phyloP scores from a whole-genome alignment of 768 basidiomycete species.

The Pulveroboletus ravenelii region DNA sequence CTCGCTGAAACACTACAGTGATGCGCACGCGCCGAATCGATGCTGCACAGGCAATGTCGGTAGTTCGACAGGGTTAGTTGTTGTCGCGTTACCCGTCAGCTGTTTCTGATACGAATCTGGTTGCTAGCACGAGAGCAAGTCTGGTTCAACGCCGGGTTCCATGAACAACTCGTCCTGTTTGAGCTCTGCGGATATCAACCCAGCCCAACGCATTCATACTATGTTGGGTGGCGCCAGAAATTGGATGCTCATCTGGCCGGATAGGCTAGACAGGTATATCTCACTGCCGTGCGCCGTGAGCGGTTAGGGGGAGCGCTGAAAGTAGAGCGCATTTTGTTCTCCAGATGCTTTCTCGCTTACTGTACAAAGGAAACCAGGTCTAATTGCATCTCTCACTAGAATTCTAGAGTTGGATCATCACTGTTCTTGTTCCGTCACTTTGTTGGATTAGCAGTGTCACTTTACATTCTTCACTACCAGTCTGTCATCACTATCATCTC shows the following conservation, averaged over 20 bases:
- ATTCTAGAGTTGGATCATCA: conserved; percentile 1
- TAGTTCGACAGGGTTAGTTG: conserved; percentile 52
- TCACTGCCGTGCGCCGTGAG: neutral
- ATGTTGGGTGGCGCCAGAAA: conserved; percentile 57
- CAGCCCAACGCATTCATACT: conserved; percentile 55
- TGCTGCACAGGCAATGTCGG: conserved; percentile 54
- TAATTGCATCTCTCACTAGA: conserved; percentile 18
- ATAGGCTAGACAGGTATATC: conserved; percentile 10
- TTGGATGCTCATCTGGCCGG: conserved; percentile 46
- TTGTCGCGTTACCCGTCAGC: conserved; percentile 1
- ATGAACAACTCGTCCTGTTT: conserved; percentile 73
- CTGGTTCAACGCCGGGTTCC: conserved; percentile 76
- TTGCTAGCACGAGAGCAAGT: conserved; percentile 65
- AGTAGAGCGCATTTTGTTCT: conserved; percentile 5
- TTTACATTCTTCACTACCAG: neutral
- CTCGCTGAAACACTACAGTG: conserved; percentile 38
- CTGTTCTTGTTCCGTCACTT: conserved; percentile 8
- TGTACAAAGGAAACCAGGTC: conserved; percentile 14
- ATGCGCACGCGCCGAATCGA: conserved; percentile 61
- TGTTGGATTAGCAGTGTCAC: neutral
- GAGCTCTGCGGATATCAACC: conserved; percentile 69
- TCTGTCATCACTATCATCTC: conserved; percentile 4
- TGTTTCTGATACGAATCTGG: neutral
- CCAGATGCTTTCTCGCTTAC: conserved; percentile 11
- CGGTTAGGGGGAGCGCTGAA: conserved; percentile 6